Evolutionary conservation across 345 rosid species (phyloP).

Genomic region (Camelina hispida): DNA sequence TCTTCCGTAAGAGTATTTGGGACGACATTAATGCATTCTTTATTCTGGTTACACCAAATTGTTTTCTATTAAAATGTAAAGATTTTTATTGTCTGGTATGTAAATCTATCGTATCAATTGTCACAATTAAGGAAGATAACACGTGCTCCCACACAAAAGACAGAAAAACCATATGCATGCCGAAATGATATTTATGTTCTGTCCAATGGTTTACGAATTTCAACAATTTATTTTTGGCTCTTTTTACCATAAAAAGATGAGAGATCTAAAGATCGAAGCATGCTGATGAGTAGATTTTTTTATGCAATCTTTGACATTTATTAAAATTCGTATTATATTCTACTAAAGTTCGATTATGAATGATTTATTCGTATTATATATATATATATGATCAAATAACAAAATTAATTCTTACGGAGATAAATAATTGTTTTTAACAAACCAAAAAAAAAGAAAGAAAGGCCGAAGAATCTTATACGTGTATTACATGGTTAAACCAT

Average conservation of each 20-base stretch:
- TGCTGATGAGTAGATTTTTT: no score
- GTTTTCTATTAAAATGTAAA: slow-evolving; percentile 6
- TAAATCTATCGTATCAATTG: slow-evolving; percentile 3
- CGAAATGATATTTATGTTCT: slow-evolving; percentile 30
- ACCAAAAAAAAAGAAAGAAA: no score
- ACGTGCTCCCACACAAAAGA: slow-evolving; percentile 37
- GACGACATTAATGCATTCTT: slow-evolving; percentile 7
- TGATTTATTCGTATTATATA: no score
- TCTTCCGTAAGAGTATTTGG: not conserved
- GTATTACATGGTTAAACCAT: no score
- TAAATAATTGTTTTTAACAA: no score
- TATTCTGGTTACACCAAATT: slow-evolving; percentile 1
- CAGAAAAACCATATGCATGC: slow-evolving; percentile 35
- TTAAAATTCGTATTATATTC: no score
- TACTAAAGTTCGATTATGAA: no score
- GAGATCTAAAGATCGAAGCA: no score
- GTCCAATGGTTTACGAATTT: slow-evolving; percentile 27
- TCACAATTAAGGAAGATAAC: slow-evolving; percentile 24
- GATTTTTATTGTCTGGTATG: slow-evolving; percentile 5
- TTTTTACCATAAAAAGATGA: not conserved
- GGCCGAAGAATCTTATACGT: no score
- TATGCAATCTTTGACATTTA: no score
- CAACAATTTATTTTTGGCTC: slow-evolving; percentile 30
- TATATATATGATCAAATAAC: no score
- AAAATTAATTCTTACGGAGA: no score